A percentile compares a stretch with the other conserved stretches of the same genome.
Evolutionary conservation across 2,329 filamentous ascomycete genomes (phyloP).

Genomic region (Pestalotiopsis fici): DNA sequence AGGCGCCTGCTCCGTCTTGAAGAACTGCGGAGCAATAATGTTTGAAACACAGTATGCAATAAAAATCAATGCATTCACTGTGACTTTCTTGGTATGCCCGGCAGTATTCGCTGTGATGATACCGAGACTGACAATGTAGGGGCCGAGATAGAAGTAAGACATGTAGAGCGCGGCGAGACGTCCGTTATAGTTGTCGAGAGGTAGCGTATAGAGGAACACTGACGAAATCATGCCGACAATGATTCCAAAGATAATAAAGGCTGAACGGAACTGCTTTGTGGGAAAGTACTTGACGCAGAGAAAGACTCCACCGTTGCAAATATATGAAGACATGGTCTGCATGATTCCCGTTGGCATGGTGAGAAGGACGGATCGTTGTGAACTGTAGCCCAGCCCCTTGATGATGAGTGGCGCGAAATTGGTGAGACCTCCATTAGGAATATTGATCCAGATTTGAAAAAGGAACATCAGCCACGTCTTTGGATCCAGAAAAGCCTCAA

Average conservation of each 20-base stretch:
- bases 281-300: conserved; percentile 21
- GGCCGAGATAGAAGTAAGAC: conserved; percentile 29
- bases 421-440: conserved; percentile 54
- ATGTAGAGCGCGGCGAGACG: conserved; percentile 34
- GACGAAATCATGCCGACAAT: conserved; percentile 25
- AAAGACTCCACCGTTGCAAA: conserved; percentile 38
- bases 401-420: conserved; percentile 65
- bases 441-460: conserved; percentile 52
- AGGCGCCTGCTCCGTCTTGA: conserved; percentile 51
- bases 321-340: conserved; percentile 31
- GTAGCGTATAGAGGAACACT: conserved; percentile 28
- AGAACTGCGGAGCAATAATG: conserved; percentile 65
- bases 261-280: conserved; percentile 15
- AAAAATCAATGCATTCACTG: conserved; percentile 63
- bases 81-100: conserved; percentile 64
- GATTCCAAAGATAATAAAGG: conserved; percentile 18
- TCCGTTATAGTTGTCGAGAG: conserved; percentile 23
- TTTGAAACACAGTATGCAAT: conserved; percentile 62
- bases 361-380: conserved; percentile 25
- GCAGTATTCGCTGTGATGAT: conserved; percentile 47
- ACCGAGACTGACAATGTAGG: conserved; percentile 25
- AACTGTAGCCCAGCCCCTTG: conserved; percentile 54
- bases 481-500: conserved; percentile 57
- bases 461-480: conserved; percentile 62
- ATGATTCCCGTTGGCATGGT: conserved; percentile 38